Evolutionary conservation across 805 yeast species (phyloP), one percentile per base, ranked within the genome.

Genomic region (Ogataea allantospora): DNA sequence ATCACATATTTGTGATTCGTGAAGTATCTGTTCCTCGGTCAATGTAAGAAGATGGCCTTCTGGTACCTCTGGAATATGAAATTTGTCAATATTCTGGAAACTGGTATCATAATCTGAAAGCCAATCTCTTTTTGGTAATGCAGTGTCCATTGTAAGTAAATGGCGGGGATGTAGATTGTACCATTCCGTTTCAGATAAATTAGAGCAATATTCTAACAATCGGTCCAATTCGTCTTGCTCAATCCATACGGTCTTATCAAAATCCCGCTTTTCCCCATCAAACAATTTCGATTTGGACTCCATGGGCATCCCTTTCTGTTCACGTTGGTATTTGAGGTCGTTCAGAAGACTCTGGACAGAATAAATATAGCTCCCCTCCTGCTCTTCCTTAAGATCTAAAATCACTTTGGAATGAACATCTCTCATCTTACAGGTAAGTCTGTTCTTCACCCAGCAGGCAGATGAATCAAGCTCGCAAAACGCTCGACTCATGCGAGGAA

Each of bases 381-480:
- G 12, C 11, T 30, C 33, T 6, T 29, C 31, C 1, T 33, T 17
- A 0, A 32, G 18, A 10, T 33, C 17, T 13, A 38, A 44, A 3
- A 25, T n/a, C 11, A 43, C 18, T 14, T 72, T 80, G 2, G 61
- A 38, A 40, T 83, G 88, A 5, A 77, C 46, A 35, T 72, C 64
- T 21, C 78, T 53, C 40, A 70, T 71, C 4, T 48, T 50, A 7
- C 80, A 30, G 0, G 62, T 62, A 1, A 50, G 36, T 16, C 88
- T 60, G 54, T 89, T 88, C 7, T 62, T 21, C 9, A 91, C 82
- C 57, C 71, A 63, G n/a, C 65, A 69, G 0, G 88, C 80, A 5
- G 68, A 49, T 1, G 82, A 62, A 57, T 91, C 97, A 10, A 88
- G 53, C 55, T 91, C 98, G 5, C 88, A 54, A 7, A 80, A 62